Evolutionary conservation across 1,284 basidiomycete genomes (phyloP).

Genomic region (Apiotrichum siamense): DNA sequence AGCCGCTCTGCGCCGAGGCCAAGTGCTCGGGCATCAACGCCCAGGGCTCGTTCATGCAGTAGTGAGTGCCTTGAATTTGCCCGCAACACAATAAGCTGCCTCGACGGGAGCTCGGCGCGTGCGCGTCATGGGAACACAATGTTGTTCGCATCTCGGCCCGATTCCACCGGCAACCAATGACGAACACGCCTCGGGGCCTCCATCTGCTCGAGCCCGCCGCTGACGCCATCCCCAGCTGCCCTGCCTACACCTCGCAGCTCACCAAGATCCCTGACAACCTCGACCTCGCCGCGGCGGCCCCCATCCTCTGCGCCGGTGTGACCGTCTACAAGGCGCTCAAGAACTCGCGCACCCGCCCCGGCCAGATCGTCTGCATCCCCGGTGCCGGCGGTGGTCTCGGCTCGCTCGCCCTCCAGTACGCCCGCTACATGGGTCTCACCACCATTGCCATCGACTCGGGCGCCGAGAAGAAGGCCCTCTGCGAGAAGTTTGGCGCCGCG

Average conservation of each 20-base stretch:
- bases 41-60: conserved; percentile 27
- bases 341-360: conserved; percentile 61
- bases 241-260: conserved; percentile 59
- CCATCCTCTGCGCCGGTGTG: conserved; percentile 67
- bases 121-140: neutral
- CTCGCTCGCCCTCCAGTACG: conserved; percentile 64
- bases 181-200: no score
- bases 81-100: neutral
- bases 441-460: conserved; percentile 75
- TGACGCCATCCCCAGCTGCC: conserved; percentile 16
- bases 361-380: conserved; percentile 71
- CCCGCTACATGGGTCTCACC: conserved; percentile 64
- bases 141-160: no score
- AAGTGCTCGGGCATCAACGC: conserved; percentile 63
- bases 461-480: conserved; percentile 65
- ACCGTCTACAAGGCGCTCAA: conserved; percentile 71
- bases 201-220: neutral
- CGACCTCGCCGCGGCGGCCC: conserved; percentile 64
- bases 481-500: conserved; percentile 64
- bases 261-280: conserved; percentile 68
- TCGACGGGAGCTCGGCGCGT: neutral
- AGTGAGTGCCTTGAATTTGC: conserved; percentile 11
- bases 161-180: no score
- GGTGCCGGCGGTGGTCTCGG: conserved; percentile 50
- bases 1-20: conserved; percentile 56